Evolutionary conservation across 768 basidiomycete genomes (phyloP), one percentile per base, ranked within the genome.

Genomic region (Podaxis sp.): DNA sequence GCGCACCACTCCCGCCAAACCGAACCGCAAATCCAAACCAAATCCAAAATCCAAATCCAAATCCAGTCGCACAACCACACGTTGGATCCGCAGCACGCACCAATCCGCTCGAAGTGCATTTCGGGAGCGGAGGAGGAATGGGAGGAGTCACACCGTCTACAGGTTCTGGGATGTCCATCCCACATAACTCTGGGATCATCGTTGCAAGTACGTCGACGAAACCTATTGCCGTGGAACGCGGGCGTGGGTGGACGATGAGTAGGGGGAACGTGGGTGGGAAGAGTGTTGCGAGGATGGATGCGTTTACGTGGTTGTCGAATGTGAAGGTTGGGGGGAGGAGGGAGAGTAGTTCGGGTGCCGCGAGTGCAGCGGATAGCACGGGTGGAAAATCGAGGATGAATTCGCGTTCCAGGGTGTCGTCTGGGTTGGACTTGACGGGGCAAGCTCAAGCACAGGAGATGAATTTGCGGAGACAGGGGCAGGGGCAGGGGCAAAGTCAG

Each of bases 291-390:
- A 76, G 79, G 49, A 84, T 93, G 77, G 88, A 92, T 50, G 78
- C 86, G 4, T 76, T 89, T 44, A 80, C 84, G 2, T 94, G 93
- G 92, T 70, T 93, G 56, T 82, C 87, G 13, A 89, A 81, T 65
- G 87, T 93, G 55, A 89, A 86, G 65, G 86, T 89, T n/a, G 59
- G 59, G 13, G 82, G 84, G 7, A 78, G 78, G 44, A 73, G 84
- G 56, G 84, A 85, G 7, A 84, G 83, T 55, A 88, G 85, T 64
- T 82, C 83, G 4, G 82, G 86, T 15, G 78, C 78, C 3, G 80
- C 80, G 12, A 86, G 85, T 63, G 80, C 77, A 3, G 60, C 81
- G 24, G 79, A 2, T 84, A 82, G 44, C 76, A 83, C 56, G 64
- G 82, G 78, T 20, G 85, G 82, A 38, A 74, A 74, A 66, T 82